phyloP scores from a whole-genome alignment of 176 grass and related monocot genomes.

The Luzula sylvatica region DNA sequence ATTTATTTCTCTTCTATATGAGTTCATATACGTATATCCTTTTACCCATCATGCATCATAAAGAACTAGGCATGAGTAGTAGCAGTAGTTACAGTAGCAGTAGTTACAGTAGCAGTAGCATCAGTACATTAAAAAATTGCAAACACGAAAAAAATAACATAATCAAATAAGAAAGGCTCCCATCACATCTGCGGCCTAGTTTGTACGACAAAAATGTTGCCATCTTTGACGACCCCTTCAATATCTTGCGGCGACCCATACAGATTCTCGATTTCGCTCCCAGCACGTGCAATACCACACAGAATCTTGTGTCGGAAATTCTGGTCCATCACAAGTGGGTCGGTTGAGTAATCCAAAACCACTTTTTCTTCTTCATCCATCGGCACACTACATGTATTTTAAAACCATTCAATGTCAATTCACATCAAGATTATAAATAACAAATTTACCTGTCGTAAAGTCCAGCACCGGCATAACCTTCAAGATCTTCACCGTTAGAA shows the following conservation, averaged over 20 bases:
- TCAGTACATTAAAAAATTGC: conserved; percentile 1
- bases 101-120: neutral
- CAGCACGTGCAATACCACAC: conserved; percentile 53
- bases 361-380: conserved; percentile 91
- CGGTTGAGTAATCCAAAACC: conserved; percentile 63
- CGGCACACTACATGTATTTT: conserved; percentile 39
- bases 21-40: conserved; percentile 4
- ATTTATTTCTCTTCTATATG: conserved; percentile 10
- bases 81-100: neutral
- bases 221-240: conserved; percentile 85
- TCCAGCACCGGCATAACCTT: conserved; percentile 96
- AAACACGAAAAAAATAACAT: no score
- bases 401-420: neutral
- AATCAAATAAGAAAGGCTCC: neutral
- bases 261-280: conserved; percentile 65
- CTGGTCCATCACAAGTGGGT: conserved; percentile 50
- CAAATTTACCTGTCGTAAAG: conserved; percentile 74
- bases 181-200: conserved; percentile 92
- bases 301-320: conserved; percentile 49
- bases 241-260: conserved; percentile 73
- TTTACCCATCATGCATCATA: no score
- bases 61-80: neutral
- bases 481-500: conserved; percentile 94
- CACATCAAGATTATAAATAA: neutral
- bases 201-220: conserved; percentile 79